Conservation (phyloP, 805 yeast genomes). For the Tetrapisispora iriomotensis region DNA sequence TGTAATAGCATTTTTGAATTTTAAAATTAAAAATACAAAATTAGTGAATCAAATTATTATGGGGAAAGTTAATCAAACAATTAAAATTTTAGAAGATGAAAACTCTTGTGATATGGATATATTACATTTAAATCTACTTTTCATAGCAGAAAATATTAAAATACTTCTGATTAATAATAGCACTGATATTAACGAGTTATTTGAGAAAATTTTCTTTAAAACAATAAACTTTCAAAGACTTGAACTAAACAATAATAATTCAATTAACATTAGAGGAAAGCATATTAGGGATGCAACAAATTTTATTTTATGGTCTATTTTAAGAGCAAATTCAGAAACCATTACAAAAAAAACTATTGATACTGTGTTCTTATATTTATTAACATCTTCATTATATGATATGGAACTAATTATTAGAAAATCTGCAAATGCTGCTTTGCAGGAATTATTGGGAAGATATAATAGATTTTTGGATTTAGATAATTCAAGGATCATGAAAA, state of each 20-base stretch:
- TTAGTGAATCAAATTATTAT: conserved; percentile 18
- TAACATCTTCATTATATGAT: conserved; percentile 56
- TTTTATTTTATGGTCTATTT: conserved; percentile 73
- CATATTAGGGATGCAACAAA: conserved; percentile 80
- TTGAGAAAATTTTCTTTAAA: conserved; percentile 30
- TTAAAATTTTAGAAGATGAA: conserved; percentile 5
- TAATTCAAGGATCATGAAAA: conserved; percentile 25
- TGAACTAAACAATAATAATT: conserved; percentile 31
- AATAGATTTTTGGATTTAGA: conserved; percentile 21
- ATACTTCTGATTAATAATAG: conserved; percentile 6
- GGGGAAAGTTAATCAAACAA: conserved; percentile 23
- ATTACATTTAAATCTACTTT: conserved; percentile 29
- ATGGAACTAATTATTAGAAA: conserved; percentile 63
- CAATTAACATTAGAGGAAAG: conserved; percentile 38
- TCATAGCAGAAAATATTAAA: conserved; percentile 27
- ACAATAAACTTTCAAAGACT: conserved; percentile 52
- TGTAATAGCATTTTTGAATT: conserved; percentile 29
- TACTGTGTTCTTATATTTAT: conserved; percentile 29
- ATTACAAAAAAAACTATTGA: conserved; percentile 9
- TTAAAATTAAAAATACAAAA: conserved; percentile 17
- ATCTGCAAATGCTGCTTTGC: conserved; percentile 80
- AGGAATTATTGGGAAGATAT: conserved; percentile 75
- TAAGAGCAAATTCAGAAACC: conserved; percentile 28
- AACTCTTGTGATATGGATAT: conserved; percentile 23
- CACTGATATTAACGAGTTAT: background rate